Percentiles rank a stretch among this genome's conserved stretches.
These are phyloP conservation scores for Cladosporium sphaerospermum DNA, from an alignment of 2,329 filamentous ascomycete genomes.

Conservation along the genomic window DNA sequence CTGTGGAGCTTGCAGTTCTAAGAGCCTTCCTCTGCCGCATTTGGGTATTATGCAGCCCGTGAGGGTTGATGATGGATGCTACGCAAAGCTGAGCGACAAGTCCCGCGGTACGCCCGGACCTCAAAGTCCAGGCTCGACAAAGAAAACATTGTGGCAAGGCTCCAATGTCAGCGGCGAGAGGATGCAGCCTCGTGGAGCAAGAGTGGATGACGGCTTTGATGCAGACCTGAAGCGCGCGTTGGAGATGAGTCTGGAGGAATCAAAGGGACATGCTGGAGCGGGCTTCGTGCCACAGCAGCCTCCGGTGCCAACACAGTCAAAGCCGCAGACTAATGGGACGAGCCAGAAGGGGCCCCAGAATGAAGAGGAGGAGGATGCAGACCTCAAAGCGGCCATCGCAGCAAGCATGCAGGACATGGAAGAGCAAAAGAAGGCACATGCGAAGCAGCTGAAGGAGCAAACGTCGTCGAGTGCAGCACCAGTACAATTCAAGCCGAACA, in stretches of 20 bases:
- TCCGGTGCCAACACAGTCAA: constrained; percentile 18
- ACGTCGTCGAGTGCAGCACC: constrained; percentile 37
- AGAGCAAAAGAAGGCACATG: constrained; percentile 89
- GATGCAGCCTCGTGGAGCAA: constrained; percentile 86
- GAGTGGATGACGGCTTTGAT: constrained; percentile 86
- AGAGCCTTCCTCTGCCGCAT: constrained; percentile 80
- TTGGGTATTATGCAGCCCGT: constrained; percentile 87
- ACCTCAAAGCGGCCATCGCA: constrained; percentile 89
- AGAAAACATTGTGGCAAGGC: constrained; percentile 56
- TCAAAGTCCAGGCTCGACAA: constrained; percentile 23
- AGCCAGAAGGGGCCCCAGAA: constrained; percentile 12
- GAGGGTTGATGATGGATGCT: constrained; percentile 92
- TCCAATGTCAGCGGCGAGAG: constrained; percentile 25
- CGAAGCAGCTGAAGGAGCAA: constrained; percentile 75
- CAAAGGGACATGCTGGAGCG: constrained; percentile 62
- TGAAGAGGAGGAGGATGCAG: constrained; percentile 82
- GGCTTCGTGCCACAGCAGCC: constrained; percentile 62
- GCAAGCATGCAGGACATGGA: constrained; percentile 96
- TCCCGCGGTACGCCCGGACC: constrained; percentile 24
- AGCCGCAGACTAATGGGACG: constrained; percentile 15
- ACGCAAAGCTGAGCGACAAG: constrained; percentile 79
- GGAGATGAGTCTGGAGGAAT: constrained; percentile 95
- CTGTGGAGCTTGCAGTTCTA: constrained; percentile 88
- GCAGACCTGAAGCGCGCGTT: constrained; percentile 89
- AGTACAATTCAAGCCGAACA: constrained; percentile 62